Conservation (phyloP, 2,329 filamentous ascomycete genomes). For the Fusarium nanum region DNA sequence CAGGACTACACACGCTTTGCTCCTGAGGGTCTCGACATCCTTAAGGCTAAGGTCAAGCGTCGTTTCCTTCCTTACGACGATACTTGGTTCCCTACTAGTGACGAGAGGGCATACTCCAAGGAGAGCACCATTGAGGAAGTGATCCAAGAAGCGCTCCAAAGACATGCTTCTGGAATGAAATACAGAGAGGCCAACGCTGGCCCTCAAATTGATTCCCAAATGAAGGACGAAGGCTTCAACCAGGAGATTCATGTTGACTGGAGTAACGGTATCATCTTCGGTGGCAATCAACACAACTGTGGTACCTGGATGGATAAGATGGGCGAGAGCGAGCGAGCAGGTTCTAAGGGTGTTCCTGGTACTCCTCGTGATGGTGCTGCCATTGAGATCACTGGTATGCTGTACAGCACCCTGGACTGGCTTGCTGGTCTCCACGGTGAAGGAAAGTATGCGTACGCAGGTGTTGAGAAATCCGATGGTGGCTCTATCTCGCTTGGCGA, state of each 20-base stretch:
- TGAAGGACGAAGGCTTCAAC: conserved; percentile 92
- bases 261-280: conserved; percentile 89
- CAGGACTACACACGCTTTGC: conserved; percentile 90
- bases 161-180: conserved; percentile 89
- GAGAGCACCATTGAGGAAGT: conserved; percentile 87
- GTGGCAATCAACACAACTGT: conserved; percentile 93
- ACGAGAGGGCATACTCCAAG: conserved; percentile 85
- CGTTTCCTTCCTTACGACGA: conserved; percentile 96
- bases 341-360: conserved; percentile 91
- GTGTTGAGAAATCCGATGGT: conserved; percentile 75
- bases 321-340: conserved; percentile 94
- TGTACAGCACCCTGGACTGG: conserved; percentile 92
- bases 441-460: conserved; percentile 77
- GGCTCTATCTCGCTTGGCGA: conserved; percentile 74
- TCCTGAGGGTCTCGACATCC: conserved; percentile 77
- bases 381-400: conserved; percentile 91
- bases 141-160: conserved; percentile 91
- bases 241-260: conserved; percentile 93
- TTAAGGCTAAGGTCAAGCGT: conserved; percentile 81
- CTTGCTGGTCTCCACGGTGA: conserved; percentile 73
- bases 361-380: conserved; percentile 97
- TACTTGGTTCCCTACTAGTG: conserved; percentile 87
- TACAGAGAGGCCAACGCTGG: conserved; percentile 97
- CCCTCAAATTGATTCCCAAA: conserved; percentile 87
- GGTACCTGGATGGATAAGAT: conserved; percentile 99